A percentile compares a stretch with the other conserved stretches of the same genome.
Evolutionary conservation across 495 filamentous ascomycete genomes (phyloP).

Genomic region (Penicillium lagena): DNA sequence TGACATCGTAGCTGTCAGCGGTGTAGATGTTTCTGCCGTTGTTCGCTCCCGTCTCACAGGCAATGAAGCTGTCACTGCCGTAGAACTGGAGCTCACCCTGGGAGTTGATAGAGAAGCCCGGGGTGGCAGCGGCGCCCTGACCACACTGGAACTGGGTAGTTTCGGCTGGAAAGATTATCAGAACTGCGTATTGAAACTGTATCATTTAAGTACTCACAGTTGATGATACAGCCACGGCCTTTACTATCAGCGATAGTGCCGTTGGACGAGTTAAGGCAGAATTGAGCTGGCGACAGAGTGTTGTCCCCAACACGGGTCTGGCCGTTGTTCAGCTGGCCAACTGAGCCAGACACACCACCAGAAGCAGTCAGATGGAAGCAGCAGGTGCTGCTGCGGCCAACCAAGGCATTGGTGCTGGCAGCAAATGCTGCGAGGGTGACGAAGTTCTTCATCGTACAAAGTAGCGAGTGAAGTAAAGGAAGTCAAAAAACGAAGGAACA

Average conservation of each 20-base stretch:
- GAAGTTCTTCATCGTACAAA: constrained; percentile 19
- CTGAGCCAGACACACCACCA: constrained; percentile 32
- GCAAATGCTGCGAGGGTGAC: constrained; percentile 23
- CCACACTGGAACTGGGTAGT: constrained; percentile 65
- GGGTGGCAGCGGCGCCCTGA: constrained; percentile 34
- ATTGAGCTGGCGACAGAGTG: constrained; percentile 25
- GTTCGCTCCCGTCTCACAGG: constrained; percentile 46
- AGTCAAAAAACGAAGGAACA: no score
- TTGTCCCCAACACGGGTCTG: constrained; percentile 42
- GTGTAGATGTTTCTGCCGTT: constrained; percentile 48
- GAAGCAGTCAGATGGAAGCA: constrained; percentile 41
- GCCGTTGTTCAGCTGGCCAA: constrained; percentile 45
- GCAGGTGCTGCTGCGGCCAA: constrained; percentile 26
- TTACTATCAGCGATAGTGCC: constrained; percentile 41
- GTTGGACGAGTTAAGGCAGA: constrained; percentile 35
- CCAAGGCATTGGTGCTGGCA: constrained; percentile 26
- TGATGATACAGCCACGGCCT: constrained; percentile 51
- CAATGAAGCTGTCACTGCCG: constrained; percentile 42
- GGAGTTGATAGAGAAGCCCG: constrained; percentile 44
- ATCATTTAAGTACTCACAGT: constrained; percentile 36
- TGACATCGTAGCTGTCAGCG: constrained; percentile 33
- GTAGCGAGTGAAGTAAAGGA: not conserved
- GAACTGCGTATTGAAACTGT: no score
- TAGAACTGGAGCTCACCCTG: constrained; percentile 39
- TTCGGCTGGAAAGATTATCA: constrained; percentile 32